Evolutionary conservation across 306 rosid genomes (phyloP).

Genomic region (Alnus glutinosa): DNA sequence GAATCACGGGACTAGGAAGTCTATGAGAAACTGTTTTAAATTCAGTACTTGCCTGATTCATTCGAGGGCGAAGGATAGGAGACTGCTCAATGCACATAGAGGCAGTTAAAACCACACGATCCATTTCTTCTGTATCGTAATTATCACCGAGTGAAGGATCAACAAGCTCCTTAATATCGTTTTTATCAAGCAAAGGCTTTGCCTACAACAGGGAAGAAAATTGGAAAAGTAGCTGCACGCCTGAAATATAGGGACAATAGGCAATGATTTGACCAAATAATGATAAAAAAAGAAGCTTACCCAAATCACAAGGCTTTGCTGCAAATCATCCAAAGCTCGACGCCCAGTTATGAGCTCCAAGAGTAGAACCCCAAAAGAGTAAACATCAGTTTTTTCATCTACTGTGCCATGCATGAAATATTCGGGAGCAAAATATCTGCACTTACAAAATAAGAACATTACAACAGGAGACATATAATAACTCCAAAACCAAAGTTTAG

Average conservation of each 20-base stretch:
- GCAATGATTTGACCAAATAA: neutral
- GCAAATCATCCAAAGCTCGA: slow-evolving; percentile 57
- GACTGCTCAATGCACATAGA: slow-evolving; percentile 75
- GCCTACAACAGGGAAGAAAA: slow-evolving; percentile 47
- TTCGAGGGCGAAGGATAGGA: slow-evolving; percentile 69
- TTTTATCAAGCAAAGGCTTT: slow-evolving; percentile 58
- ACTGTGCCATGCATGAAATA: slow-evolving; percentile 78
- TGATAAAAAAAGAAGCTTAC: slow-evolving; percentile 40
- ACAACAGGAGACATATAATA: neutral
- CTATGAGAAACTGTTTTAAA: neutral
- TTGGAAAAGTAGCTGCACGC: neutral
- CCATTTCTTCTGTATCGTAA: slow-evolving; percentile 54
- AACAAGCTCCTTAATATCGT: slow-evolving; percentile 47
- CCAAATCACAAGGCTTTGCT: slow-evolving; percentile 68
- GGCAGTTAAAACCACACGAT: slow-evolving; percentile 65
- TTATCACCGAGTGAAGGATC: slow-evolving; percentile 65
- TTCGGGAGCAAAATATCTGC: slow-evolving; percentile 92
- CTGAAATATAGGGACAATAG: slow-evolving; percentile 5
- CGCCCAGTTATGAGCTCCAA: slow-evolving; percentile 84
- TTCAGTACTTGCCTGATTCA: slow-evolving; percentile 68
- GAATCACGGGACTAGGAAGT: slow-evolving; percentile 1
- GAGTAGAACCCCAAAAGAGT: slow-evolving; percentile 74
- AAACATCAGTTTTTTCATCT: slow-evolving; percentile 82
- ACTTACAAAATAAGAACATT: slow-evolving; percentile 15
- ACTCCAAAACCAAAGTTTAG: neutral